Conservation (phyloP, 805 yeast genomes). For the Teunomyces barrocoloradensis region DNA sequence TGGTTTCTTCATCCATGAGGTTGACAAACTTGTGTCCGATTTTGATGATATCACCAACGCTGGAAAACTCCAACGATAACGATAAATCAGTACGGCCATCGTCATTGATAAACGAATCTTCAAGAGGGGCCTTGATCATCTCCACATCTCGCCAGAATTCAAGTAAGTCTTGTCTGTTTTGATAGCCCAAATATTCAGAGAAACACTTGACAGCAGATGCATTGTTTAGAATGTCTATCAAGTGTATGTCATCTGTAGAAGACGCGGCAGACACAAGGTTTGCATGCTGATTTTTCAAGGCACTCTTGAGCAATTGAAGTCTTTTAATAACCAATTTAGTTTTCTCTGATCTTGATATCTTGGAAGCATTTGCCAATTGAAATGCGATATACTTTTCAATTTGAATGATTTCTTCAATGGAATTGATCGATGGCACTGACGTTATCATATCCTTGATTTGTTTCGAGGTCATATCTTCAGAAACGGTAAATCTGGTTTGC, state of each 20-base stretch:
- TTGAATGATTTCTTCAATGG: constrained; percentile 9
- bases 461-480: constrained; percentile 7
- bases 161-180: constrained; percentile 30
- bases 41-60: constrained; percentile 50
- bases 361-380: constrained; percentile 8
- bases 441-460: constrained; percentile 4
- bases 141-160: constrained; percentile 70
- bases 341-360: constrained; percentile 1
- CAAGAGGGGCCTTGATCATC: constrained; percentile 69
- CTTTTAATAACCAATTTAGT: constrained; percentile 8
- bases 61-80: constrained; percentile 42
- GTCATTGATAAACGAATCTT: constrained; percentile 38
- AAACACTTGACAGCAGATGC: constrained; percentile 39
- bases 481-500: constrained; percentile 6
- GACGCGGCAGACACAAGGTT: not conserved
- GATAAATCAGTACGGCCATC: constrained; percentile 30
- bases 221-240: constrained; percentile 47
- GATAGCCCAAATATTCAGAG: constrained; percentile 17
- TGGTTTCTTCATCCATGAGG: constrained; percentile 5
- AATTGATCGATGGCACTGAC: not conserved
- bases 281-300: not conserved
- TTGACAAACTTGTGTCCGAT: constrained; percentile 35
- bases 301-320: constrained; percentile 5
- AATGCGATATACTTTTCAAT: constrained; percentile 6
- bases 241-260: constrained; percentile 18